phyloP scores from a whole-genome alignment of 2,329 filamentous ascomycete species.

The Phyllosticta capitalensis region DNA sequence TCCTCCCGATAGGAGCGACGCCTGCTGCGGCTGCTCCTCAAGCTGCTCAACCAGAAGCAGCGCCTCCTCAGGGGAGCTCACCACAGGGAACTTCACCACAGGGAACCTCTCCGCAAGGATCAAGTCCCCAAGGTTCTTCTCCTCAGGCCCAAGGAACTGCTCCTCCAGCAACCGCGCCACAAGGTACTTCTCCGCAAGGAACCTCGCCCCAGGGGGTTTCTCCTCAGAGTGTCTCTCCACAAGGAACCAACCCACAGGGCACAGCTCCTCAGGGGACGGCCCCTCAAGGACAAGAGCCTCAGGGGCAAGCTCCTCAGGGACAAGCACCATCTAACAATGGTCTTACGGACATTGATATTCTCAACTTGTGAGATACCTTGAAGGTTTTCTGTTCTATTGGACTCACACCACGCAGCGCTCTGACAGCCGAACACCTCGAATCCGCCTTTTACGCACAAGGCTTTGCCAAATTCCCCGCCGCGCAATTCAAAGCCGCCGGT shows the following conservation, averaged over 20 bases:
- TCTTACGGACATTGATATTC: constrained; percentile 43
- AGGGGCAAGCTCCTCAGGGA: not conserved
- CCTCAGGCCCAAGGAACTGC: not conserved
- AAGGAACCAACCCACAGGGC: no score
- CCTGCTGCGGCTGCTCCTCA: not conserved
- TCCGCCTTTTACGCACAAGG: constrained; percentile 62
- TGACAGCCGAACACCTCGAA: constrained; percentile 68
- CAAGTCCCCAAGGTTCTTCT: not conserved
- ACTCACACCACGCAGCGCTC: constrained; percentile 44
- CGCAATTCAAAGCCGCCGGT: constrained; percentile 56
- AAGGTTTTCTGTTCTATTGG: no score
- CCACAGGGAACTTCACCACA: not conserved
- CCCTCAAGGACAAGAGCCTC: not conserved
- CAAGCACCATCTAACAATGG: constrained; percentile 18
- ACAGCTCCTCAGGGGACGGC: not conserved
- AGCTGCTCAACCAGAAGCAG: not conserved
- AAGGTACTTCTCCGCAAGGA: not conserved
- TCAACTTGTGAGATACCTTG: constrained; percentile 41
- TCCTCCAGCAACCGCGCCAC: not conserved
- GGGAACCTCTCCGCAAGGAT: not conserved
- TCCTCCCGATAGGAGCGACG: not conserved
- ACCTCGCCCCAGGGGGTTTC: not conserved
- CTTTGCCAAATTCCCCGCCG: constrained; percentile 55
- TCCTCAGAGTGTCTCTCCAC: not conserved
- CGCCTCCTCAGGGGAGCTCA: no score